These are phyloP conservation scores for Chaetomium fimeti DNA, from an alignment of 495 filamentous ascomycete species.

Conservation along the genomic window DNA sequence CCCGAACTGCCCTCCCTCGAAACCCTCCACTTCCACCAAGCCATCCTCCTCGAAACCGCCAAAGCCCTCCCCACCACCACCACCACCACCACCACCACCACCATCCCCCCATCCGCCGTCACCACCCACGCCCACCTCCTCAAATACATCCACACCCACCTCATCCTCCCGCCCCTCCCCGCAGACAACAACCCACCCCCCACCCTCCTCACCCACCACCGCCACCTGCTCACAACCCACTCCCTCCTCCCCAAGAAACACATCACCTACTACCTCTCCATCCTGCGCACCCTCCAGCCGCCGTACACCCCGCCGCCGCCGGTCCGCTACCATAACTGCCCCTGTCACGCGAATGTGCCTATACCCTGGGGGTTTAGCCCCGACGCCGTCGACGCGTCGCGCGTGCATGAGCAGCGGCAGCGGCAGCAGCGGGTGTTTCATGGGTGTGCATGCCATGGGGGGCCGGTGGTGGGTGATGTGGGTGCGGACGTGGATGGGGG, in stretches of 20 bases:
- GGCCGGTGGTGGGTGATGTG: constrained; percentile 18
- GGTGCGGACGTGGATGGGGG: constrained; percentile 13
- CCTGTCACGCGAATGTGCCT: constrained; percentile 19
- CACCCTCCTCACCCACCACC: constrained; percentile 12
- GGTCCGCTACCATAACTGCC: constrained; percentile 25
- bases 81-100: background rate
- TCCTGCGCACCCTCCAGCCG: constrained; percentile 7
- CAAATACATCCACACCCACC: constrained; percentile 20
- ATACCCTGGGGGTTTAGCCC: constrained; percentile 13
- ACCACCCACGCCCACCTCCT: constrained; percentile 22
- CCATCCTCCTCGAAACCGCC: constrained; percentile 25
- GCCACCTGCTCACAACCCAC: background rate
- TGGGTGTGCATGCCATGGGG: constrained; percentile 20
- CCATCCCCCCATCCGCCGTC: constrained; percentile 8
- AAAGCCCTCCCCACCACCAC: constrained; percentile 14
- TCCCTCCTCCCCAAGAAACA: background rate
- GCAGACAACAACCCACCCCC: background rate
- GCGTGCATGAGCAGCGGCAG: constrained; percentile 2
- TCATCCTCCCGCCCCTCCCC: constrained; percentile 1
- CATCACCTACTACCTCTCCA: constrained; percentile 14
- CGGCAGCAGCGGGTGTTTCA: background rate
- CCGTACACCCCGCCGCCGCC: background rate
- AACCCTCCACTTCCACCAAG: constrained; percentile 25
- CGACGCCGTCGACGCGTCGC: constrained; percentile 7
- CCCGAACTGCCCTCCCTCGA: constrained; percentile 29